Base-by-base conservation (phyloP, 2,329 filamentous ascomycete genomes). In the Epichloe amarillans region DNA sequence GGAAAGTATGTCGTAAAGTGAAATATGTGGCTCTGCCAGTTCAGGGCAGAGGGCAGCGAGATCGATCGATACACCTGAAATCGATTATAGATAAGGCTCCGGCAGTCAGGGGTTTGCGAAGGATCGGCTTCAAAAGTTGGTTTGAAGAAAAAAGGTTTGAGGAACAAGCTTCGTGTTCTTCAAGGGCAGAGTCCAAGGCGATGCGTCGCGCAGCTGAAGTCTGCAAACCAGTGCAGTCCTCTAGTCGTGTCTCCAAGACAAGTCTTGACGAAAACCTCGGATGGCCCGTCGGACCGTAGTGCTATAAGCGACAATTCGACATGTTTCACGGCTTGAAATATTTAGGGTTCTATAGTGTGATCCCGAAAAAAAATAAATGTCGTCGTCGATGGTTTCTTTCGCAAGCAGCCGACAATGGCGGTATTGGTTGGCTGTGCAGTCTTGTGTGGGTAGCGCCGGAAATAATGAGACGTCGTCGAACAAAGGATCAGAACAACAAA, bases 221-320 rank as follows among this genome's bases (percentile, higher is more conserved):
- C 52, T 60, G 54, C 52, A 60, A 57, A 50, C 58, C 58, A 56
- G 56, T 60, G 55, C 52, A 57, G 55, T 54, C 52, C 53, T 57
- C 52, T 52, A 50, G 44, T 53, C 51, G 50, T 52, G 50, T 48
- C 36, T 47, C 37, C 48, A 52, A 52, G 47, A 49, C 48, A 46
- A 52, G 50, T 50, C 47, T 50, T 53, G 48, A 46, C 40, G 52
- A 54, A 50, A 51, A 54, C 52, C 44, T 33, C 49, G 21, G 54
- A 57, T 62, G 64, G 67, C 65, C 66, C 64, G 64, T 60, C 63
- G 66, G 66, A 68, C 65, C 49, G 59, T 57, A 33, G 50, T 63
- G 66, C 60, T 68, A 68, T 68, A 68, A 68, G 45, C 57, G 58
- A 52, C 54, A 50, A 54, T 54, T 57, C 52, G 57, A 64, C 66